Base-by-base conservation (phyloP, 257 asterid species). In the Echium plantagineum region DNA sequence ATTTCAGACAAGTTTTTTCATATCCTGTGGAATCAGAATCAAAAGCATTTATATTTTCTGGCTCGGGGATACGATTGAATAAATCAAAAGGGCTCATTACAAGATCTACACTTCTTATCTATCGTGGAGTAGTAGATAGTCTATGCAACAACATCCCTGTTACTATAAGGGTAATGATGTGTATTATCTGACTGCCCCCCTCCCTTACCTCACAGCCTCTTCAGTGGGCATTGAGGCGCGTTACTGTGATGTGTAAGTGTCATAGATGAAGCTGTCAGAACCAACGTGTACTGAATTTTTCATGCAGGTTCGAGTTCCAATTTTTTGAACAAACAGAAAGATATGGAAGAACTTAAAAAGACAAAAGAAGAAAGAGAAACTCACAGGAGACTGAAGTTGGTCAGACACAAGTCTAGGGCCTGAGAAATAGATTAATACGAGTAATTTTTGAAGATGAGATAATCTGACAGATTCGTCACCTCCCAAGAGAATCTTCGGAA, bases 351-450 rank as follows among this genome's bases (percentile, higher is more conserved):
- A 63, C 68, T 57, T 32, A 59, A 54, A 64, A 24, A 65, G 59
- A 60, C 63, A 54, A 51, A 28, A 28, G 32, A 58, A 70, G 49
- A 51, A 57, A 62, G 61, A 70, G 42, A 51, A 57, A 62, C 86
- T 46, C 85, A 89, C 99, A 61, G 96, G 94, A 69, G 97, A 84
- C 61, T 71, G 87, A 67, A 91, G 81, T 71, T 75, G 71, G 61
- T 81, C 86, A 52, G 87, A 78, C 71, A 93, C 81, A 62, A 89
- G 83, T 55, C 65, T 79, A 53, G 98, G 94, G 53, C 99, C 97
- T 20, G 89, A 78, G 58, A 84, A 84, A 71, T 82, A 89, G 56
- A 86, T 81, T 57, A 89, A 73, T 18, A 81, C 89, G 24, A 93
- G 94, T 71, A 93, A 78, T 77, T 84, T 89, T 77, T 68, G 85